Percentiles rank a stretch among this genome's conserved stretches.
phyloP scores from a whole-genome alignment of 495 filamentous ascomycete species.

The Tuber melanosporum region DNA sequence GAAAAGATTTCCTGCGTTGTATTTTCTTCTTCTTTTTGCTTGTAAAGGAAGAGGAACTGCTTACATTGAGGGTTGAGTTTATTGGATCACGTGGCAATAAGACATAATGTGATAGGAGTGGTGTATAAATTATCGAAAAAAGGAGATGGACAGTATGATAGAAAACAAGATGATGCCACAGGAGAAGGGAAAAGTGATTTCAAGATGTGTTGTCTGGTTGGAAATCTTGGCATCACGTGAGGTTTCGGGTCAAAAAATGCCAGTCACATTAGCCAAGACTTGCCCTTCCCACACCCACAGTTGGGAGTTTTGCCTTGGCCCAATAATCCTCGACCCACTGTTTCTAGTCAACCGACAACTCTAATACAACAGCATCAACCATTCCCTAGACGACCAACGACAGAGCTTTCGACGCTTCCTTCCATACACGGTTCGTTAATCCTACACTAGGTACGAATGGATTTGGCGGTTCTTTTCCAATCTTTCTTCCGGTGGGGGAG shows the following conservation, averaged over 20 bases:
- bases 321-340: not conserved
- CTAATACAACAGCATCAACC: not conserved
- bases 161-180: not conserved
- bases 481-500: not conserved
- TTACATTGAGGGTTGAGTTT: not conserved
- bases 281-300: not conserved
- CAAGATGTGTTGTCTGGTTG: not conserved
- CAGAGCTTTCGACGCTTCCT: not conserved
- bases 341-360: not conserved
- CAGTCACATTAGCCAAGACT: not conserved
- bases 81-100: not conserved
- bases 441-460: not conserved
- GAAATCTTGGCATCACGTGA: not conserved
- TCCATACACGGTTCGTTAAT: not conserved
- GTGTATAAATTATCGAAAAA: not conserved
- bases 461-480: not conserved
- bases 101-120: not conserved
- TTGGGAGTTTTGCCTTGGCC: not conserved
- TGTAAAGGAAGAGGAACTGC: not conserved
- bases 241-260: not conserved
- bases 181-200: not conserved
- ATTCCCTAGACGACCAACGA: constrained; percentile 1
- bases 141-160: not conserved
- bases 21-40: not conserved
- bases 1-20: constrained; percentile 1